phyloP scores from a whole-genome alignment of 2,329 filamentous ascomycete genomes.

The Cercospora sojina region DNA sequence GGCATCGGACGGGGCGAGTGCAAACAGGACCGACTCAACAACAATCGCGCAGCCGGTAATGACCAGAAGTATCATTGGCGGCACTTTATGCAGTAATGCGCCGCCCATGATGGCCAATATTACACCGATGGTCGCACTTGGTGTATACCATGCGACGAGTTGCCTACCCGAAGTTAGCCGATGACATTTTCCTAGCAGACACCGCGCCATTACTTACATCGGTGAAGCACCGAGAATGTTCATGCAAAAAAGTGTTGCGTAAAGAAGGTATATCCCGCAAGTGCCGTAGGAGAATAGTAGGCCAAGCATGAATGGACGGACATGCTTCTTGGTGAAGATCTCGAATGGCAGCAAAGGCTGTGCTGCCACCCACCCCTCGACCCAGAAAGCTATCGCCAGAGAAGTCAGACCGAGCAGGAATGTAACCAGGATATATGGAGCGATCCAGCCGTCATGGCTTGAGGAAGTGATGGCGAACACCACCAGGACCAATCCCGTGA shows the following conservation, averaged over 20 bases:
- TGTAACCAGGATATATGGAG: conserved; percentile 67
- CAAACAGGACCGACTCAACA: conserved; percentile 61
- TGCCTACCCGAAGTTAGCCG: conserved; percentile 34
- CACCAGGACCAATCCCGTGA: conserved; percentile 65
- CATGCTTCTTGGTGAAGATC: conserved; percentile 67
- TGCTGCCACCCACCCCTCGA: conserved; percentile 68
- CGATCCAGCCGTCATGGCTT: conserved; percentile 68
- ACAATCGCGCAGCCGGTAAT: conserved; percentile 62
- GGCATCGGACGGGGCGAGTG: conserved; percentile 56
- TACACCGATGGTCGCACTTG: conserved; percentile 67
- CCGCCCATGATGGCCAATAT: conserved; percentile 63
- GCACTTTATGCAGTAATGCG: conserved; percentile 64
- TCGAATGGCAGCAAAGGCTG: conserved; percentile 69
- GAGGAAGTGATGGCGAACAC: conserved; percentile 75
- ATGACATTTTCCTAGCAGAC: neutral
- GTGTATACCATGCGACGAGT: conserved; percentile 67
- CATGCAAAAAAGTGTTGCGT: conserved; percentile 66
- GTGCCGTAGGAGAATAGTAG: conserved; percentile 68
- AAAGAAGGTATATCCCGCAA: conserved; percentile 67
- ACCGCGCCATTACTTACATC: conserved; percentile 37
- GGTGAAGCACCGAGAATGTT: conserved; percentile 59
- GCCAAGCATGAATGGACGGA: conserved; percentile 61
- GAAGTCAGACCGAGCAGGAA: conserved; percentile 63
- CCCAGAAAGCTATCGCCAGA: conserved; percentile 61
- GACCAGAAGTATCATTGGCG: conserved; percentile 62